These are phyloP conservation scores for Trichosporon asahii DNA, from an alignment of 1,284 basidiomycete genomes.

Conservation along the genomic window DNA sequence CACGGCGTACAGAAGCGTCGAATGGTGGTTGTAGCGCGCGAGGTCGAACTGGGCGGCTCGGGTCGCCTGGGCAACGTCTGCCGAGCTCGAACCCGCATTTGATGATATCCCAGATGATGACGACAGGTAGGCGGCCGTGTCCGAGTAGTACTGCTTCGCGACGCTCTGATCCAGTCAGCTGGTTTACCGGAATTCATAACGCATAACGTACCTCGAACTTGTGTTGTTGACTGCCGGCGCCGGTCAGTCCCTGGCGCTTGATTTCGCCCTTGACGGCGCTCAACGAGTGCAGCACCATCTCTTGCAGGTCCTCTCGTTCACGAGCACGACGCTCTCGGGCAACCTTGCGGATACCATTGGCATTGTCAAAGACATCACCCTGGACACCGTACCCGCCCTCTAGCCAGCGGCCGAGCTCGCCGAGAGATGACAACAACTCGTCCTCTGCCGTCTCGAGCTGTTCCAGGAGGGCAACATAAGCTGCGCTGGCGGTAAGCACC, in stretches of 20 bases:
- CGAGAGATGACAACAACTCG: conserved; percentile 39
- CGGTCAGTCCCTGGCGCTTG: conserved; percentile 45
- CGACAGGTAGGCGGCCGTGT: conserved; percentile 40
- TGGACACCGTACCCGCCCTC: conserved; percentile 39
- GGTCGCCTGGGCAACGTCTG: conserved; percentile 40
- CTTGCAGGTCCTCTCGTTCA: conserved; percentile 41
- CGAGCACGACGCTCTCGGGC: conserved; percentile 34
- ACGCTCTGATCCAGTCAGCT: conserved; percentile 29
- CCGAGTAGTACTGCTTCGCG: conserved; percentile 47
- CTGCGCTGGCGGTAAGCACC: conserved; percentile 32
- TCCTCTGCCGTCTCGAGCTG: conserved; percentile 49
- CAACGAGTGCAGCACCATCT: conserved; percentile 38
- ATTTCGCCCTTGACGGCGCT: conserved; percentile 43
- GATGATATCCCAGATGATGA: conserved; percentile 17
- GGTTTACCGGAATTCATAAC: not conserved
- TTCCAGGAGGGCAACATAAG: conserved; percentile 37
- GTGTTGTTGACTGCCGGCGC: conserved; percentile 34
- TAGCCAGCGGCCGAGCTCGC: conserved; percentile 43
- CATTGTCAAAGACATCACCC: conserved; percentile 32
- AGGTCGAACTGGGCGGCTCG: conserved; percentile 47
- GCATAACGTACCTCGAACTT: conserved; percentile 44
- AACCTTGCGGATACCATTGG: conserved; percentile 35
- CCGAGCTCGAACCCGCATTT: conserved; percentile 12
- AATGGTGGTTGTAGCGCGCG: conserved; percentile 46
- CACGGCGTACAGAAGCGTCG: conserved; percentile 46